These are phyloP conservation scores for Oryza australiensis DNA, from an alignment of 176 grass and related monocot species.

Conservation along the genomic window DNA sequence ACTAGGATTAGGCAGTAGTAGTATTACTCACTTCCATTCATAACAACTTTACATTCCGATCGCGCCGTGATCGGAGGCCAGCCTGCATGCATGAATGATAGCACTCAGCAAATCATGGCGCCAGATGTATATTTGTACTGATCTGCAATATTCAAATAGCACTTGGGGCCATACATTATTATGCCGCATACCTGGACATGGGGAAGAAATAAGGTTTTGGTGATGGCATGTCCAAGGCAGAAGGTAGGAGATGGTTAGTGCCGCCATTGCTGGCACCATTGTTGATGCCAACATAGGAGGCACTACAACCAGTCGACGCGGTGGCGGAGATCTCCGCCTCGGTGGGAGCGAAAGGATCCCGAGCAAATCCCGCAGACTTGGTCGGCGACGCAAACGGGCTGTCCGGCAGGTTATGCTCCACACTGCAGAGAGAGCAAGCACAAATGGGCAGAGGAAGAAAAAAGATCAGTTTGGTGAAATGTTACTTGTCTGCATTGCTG, in stretches of 20 bases:
- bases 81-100: conserved; percentile 53
- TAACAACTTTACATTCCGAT: conserved; percentile 82
- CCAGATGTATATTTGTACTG: background rate
- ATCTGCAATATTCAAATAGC: background rate
- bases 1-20: conserved; percentile 86
- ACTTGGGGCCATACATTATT: background rate
- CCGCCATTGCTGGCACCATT: conserved; percentile 28
- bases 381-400: conserved; percentile 90
- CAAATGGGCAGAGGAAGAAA: background rate
- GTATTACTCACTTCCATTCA: conserved; percentile 46
- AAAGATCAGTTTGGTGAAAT: conserved; percentile 51
- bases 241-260: conserved; percentile 51
- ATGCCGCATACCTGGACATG: conserved; percentile 59
- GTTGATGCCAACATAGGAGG: conserved; percentile 27
- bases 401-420: conserved; percentile 87
- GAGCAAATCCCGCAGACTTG: conserved; percentile 34
- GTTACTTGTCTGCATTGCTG: conserved; percentile 32
- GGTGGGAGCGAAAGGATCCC: conserved; percentile 33
- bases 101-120: conserved; percentile 23
- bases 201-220: conserved; percentile 78
- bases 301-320: background rate
- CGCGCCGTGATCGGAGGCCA: conserved; percentile 77
- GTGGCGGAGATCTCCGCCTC: conserved; percentile 33
- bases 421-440: conserved; percentile 32
- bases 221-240: conserved; percentile 70